Conservation (phyloP, 75 land plant genomes). For the Picea sitchensis region DNA sequence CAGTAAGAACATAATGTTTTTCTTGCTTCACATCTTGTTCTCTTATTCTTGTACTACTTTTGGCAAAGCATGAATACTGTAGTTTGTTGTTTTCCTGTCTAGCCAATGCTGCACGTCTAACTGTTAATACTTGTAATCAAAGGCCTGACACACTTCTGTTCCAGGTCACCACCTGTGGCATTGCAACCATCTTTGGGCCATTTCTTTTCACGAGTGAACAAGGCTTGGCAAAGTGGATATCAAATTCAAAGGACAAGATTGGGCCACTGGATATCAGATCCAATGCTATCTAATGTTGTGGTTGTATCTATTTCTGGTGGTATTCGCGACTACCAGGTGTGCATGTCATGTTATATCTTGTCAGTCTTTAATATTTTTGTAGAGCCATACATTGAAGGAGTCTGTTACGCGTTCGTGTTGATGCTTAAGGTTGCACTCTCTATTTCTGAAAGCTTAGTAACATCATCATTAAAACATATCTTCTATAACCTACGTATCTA, state of each 20-base stretch:
- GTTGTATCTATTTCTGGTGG: constrained; percentile 92
- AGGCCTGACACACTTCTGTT: background rate
- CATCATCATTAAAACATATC: no score
- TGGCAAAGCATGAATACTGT: background rate
- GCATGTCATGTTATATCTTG: background rate
- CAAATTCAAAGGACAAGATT: constrained; percentile 28
- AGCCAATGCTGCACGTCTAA: background rate
- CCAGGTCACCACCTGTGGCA: constrained; percentile 90
- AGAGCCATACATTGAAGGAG: no score
- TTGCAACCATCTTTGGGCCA: constrained; percentile 93
- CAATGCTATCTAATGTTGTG: constrained; percentile 63
- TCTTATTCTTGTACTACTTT: constrained; percentile 2
- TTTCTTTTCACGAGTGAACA: constrained; percentile 72
- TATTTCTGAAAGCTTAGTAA: background rate
- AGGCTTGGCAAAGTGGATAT: constrained; percentile 82
- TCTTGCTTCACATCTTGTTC: background rate
- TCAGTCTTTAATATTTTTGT: background rate
- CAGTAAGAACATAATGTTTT: constrained; percentile 46
- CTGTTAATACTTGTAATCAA: background rate
- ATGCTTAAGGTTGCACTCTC: background rate
- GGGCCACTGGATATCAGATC: constrained; percentile 39
- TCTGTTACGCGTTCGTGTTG: no score
- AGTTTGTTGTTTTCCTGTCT: background rate
- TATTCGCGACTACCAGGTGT: constrained; percentile 88
- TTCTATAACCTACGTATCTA: background rate